These are phyloP conservation scores for Zygosaccharomyces pseudorouxii DNA, from an alignment of 805 yeast species.

Conservation along the genomic window DNA sequence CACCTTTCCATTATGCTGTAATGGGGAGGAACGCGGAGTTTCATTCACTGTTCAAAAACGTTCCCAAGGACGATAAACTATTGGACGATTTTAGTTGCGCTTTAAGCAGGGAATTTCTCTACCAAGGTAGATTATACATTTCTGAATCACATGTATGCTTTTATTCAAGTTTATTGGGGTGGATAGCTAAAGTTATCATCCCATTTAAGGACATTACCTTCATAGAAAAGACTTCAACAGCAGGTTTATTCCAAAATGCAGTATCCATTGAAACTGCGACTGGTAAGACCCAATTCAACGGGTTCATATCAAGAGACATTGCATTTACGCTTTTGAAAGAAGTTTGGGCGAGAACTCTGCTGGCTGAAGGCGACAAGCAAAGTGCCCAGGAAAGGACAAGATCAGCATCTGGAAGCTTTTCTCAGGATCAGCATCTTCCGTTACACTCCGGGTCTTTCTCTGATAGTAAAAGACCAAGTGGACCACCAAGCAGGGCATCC, in stretches of 20 bases:
- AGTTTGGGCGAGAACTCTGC: conserved; percentile 50
- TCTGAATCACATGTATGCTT: conserved; percentile 78
- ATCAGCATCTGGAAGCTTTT: conserved; percentile 3
- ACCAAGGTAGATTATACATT: conserved; percentile 83
- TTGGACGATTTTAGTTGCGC: conserved; percentile 91
- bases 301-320: conserved; percentile 76
- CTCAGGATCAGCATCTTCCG: not conserved
- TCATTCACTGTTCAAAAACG: conserved; percentile 64
- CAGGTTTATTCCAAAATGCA: conserved; percentile 88
- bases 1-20: conserved; percentile 61
- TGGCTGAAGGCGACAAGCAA: conserved; percentile 14
- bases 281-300: conserved; percentile 76
- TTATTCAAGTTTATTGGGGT: conserved; percentile 74
- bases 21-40: conserved; percentile 66
- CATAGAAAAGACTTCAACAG: conserved; percentile 74
- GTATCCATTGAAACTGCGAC: conserved; percentile 62
- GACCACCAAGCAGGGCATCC: conserved; percentile 29
- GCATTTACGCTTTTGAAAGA: conserved; percentile 66
- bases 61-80: conserved; percentile 65
- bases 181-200: conserved; percentile 79
- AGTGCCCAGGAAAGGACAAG: not conserved
- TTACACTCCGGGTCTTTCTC: conserved; percentile 8
- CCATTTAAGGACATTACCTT: conserved; percentile 61
- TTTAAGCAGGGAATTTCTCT: conserved; percentile 72
- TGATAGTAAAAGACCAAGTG: conserved; percentile 10